These are phyloP conservation scores for Gynandropsis gynandra DNA, from an alignment of 345 rosid genomes.

Conservation along the genomic window DNA sequence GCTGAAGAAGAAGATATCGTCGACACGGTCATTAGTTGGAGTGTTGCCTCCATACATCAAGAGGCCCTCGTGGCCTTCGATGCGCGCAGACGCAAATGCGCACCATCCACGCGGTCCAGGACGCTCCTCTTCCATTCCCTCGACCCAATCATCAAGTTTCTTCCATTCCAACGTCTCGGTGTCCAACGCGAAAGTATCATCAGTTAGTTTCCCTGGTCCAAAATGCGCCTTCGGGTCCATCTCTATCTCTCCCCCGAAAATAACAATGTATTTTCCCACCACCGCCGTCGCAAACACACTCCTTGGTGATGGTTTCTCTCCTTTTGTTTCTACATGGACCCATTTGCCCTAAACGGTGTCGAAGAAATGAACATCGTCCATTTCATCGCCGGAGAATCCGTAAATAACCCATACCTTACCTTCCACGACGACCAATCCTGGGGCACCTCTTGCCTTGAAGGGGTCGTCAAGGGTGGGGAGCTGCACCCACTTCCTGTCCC, in stretches of 20 bases:
- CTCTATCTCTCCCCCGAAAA: conserved; percentile 15
- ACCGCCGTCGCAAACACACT: conserved; percentile 14
- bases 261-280: conserved; percentile 10
- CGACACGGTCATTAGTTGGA: neutral
- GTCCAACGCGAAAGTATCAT: conserved; percentile 7
- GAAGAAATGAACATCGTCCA: neutral
- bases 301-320: conserved; percentile 8
- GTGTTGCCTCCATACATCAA: conserved; percentile 19
- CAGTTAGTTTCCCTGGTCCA: conserved; percentile 14
- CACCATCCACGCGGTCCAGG: conserved; percentile 13
- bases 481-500: conserved; percentile 3
- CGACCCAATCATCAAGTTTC: no score
- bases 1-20: conserved; percentile 20
- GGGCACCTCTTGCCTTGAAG: conserved; percentile 6
- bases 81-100: neutral
- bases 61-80: conserved; percentile 17
- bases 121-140: no score
- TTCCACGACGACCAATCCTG: conserved; percentile 1
- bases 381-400: conserved; percentile 11
- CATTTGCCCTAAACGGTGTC: conserved; percentile 3
- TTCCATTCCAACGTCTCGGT: conserved; percentile 9
- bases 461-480: conserved; percentile 8
- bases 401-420: conserved; percentile 19
- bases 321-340: conserved; percentile 11
- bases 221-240: neutral